phyloP scores from a whole-genome alignment of 2,329 filamentous ascomycete species.

The Fusarium papillatum region DNA sequence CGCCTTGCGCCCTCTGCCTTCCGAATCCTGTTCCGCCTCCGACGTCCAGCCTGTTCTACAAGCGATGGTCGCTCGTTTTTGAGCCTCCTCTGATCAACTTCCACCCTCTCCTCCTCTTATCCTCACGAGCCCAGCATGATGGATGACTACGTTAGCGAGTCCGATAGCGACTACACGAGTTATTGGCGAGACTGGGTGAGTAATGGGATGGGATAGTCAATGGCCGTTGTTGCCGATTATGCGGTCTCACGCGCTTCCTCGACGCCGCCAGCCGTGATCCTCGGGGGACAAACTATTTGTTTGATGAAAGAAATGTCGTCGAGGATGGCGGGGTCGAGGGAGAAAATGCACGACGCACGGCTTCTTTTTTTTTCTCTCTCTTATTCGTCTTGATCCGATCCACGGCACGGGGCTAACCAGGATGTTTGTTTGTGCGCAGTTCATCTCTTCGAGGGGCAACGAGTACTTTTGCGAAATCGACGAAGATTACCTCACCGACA shows the following conservation, averaged over 20 bases:
- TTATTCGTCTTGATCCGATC: background rate
- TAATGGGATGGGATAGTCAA: conserved; percentile 42
- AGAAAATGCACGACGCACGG: conserved; percentile 9
- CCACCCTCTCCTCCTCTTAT: conserved; percentile 13
- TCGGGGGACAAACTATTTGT: background rate
- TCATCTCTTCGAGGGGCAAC: conserved; percentile 97
- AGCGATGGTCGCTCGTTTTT: conserved; percentile 47
- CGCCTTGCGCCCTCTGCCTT: background rate
- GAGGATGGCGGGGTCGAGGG: conserved; percentile 18
- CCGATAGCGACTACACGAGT: conserved; percentile 98
- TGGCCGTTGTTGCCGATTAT: background rate
- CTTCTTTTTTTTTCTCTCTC: background rate
- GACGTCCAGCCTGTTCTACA: conserved; percentile 3
- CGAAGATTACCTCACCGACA: conserved; percentile 97
- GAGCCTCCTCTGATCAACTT: conserved; percentile 37
- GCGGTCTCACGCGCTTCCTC: conserved; percentile 12
- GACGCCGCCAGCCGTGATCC: background rate
- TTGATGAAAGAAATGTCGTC: background rate
- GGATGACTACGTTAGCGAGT: conserved; percentile 99
- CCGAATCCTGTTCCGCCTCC: conserved; percentile 7
- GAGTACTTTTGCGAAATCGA: conserved; percentile 99
- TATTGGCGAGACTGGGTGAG: conserved; percentile 99
- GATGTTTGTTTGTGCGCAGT: conserved; percentile 66
- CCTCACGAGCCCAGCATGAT: conserved; percentile 63
- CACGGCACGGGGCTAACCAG: conserved; percentile 26